Evolutionary conservation across 805 yeast species (phyloP).

Genomic region (Teunomyces barrocoloradensis): DNA sequence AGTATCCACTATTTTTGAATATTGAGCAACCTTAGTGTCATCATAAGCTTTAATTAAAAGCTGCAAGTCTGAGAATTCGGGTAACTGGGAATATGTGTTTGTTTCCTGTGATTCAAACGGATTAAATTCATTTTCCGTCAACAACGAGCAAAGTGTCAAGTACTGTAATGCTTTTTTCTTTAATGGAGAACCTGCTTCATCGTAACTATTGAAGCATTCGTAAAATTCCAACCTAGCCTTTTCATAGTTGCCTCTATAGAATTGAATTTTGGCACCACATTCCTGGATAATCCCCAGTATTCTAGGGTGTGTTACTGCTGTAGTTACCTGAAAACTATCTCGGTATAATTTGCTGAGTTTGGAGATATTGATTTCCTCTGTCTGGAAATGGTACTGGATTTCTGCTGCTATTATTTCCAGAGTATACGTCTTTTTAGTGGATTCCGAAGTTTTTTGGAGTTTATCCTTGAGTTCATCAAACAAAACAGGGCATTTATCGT

Average conservation of each 20-base stretch:
- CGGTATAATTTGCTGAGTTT: slow-evolving; percentile 49
- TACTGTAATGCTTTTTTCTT: slow-evolving; percentile 59
- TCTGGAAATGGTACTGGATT: slow-evolving; percentile 50
- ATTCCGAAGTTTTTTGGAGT: slow-evolving; percentile 40
- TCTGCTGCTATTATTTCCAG: slow-evolving; percentile 68
- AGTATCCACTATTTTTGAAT: slow-evolving; percentile 12
- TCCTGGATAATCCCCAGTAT: slow-evolving; percentile 74
- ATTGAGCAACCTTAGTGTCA: slow-evolving; percentile 23
- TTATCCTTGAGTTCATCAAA: slow-evolving; percentile 36
- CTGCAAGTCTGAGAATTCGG: slow-evolving; percentile 28
- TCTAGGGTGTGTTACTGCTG: slow-evolving; percentile 73
- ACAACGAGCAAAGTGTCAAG: slow-evolving; percentile 57
- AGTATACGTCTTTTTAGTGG: slow-evolving; percentile 45
- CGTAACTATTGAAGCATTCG: slow-evolving; percentile 42
- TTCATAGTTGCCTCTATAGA: slow-evolving; percentile 58
- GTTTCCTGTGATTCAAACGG: slow-evolving; percentile 76
- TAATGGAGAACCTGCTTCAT: slow-evolving; percentile 43
- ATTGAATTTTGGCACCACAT: slow-evolving; percentile 68
- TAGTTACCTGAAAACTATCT: slow-evolving; percentile 40
- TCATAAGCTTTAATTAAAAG: slow-evolving; percentile 30
- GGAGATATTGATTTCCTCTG: slow-evolving; percentile 25
- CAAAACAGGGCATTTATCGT: slow-evolving; percentile 31
- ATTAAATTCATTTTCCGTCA: slow-evolving; percentile 63
- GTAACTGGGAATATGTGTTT: slow-evolving; percentile 43
- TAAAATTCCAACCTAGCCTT: slow-evolving; percentile 63